Percentiles rank a stretch among this genome's conserved stretches.
These are phyloP conservation scores for Hortiboletus flavorubellus DNA, from an alignment of 768 basidiomycete genomes.

Conservation along the genomic window DNA sequence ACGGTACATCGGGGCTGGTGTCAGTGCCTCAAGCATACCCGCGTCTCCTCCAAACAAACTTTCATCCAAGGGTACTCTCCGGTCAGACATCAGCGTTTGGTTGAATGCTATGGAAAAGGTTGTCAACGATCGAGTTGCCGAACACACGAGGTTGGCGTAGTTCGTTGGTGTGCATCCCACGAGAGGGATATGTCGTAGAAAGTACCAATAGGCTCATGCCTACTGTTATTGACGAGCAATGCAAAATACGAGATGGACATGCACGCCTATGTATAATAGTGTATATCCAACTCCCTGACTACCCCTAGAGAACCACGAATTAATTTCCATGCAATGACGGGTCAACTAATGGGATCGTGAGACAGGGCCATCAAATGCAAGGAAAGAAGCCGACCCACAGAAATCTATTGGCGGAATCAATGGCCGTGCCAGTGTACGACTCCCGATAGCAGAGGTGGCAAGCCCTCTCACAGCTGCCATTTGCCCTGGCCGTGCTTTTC, in stretches of 20 bases:
- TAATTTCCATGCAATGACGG: slow-evolving; percentile 21
- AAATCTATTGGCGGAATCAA: slow-evolving; percentile 16
- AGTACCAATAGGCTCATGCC: background rate
- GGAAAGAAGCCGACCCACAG: slow-evolving; percentile 18
- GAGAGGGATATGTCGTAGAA: background rate
- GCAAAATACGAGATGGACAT: background rate
- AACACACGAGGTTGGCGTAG: slow-evolving; percentile 46
- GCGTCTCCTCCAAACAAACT: slow-evolving; percentile 1
- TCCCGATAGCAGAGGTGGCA: slow-evolving; percentile 1
- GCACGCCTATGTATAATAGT: background rate
- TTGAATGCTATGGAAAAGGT: slow-evolving; percentile 81
- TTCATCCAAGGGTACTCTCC: slow-evolving; percentile 7
- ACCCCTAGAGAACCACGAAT: background rate
- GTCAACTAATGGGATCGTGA: slow-evolving; percentile 18
- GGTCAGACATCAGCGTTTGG: slow-evolving; percentile 62
- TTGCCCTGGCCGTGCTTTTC: background rate
- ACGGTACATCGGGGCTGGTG: slow-evolving; percentile 62
- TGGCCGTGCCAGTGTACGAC: background rate
- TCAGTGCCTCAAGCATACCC: slow-evolving; percentile 16
- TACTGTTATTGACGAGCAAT: background rate
- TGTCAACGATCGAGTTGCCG: slow-evolving; percentile 53
- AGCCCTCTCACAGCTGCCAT: slow-evolving; percentile 3
- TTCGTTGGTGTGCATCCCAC: background rate
- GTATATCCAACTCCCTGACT: slow-evolving; percentile 4
- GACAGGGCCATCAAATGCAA: background rate